Base-by-base conservation (phyloP, 2,329 filamentous ascomycete species). In the Pseudogymnoascus sp. region DNA sequence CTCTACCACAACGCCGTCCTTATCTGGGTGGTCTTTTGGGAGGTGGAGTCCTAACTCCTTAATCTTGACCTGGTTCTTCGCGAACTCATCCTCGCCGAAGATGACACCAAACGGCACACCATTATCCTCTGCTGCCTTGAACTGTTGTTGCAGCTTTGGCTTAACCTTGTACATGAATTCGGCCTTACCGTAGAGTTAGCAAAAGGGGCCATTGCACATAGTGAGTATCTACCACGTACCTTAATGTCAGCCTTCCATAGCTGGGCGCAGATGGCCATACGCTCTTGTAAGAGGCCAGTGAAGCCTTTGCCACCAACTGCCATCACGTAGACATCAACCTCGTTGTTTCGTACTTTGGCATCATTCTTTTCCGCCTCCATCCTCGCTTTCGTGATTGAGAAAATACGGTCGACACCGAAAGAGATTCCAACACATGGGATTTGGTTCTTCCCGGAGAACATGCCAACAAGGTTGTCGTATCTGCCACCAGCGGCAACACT, bases 381-480 rank as follows among this genome's bases (percentile, higher is more conserved):
- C 59, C 87, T 82, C 11, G 90, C 87, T 75, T 96, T 92, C 67
- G 88, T 91, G 72, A 97, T 92, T 69, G 89, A 91, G 78, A 96
- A 96, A 71, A 97, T 97, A 69, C 93, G 88, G 75, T 97, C 93
- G 59, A 97, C 91, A 62, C 93, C 93, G 72, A 97, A 97, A 1
- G 92, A 96, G 68, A 96, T 90, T 66, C 90, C 90, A 5, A 94
- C 89, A 69, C 90, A 93, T n/a, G 91, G 93, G 62, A 97, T 91
- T 72, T 92, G 87, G 21, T 80, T 83, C 77, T 92, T 93, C 69
- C 88, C 88, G 62, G 85, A 87, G 79, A 96, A 97, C 91, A 96
- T 96, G 77, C 90, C 90, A 4, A 97, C 93, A 3, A 97, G 83
- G 72, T 94, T 88, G 75, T 97, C 93, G 75, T 97, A 97, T 65